phyloP scores from a whole-genome alignment of 495 filamentous ascomycete genomes.

The Recurvomyces mirabilis region DNA sequence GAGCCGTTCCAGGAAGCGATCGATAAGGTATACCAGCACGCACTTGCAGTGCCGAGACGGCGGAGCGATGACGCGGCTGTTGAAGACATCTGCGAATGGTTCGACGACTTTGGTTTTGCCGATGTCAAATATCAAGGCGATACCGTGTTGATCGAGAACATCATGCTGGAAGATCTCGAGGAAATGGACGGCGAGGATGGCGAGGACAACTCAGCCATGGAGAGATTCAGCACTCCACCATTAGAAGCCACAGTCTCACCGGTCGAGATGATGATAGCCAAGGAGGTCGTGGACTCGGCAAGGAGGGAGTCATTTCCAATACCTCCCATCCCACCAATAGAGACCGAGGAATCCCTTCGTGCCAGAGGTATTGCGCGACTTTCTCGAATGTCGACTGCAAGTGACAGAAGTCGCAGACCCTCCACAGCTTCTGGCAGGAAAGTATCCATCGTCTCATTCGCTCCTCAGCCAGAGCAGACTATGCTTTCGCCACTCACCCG shows the following conservation, averaged over 20 bases:
- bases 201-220: no score
- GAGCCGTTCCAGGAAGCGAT: conserved; percentile 22
- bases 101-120: conserved; percentile 19
- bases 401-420: background rate
- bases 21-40: conserved; percentile 17
- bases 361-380: conserved; percentile 14
- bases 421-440: background rate
- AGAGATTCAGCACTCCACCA: conserved; percentile 17
- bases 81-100: conserved; percentile 22
- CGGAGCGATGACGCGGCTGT: conserved; percentile 16
- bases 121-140: conserved; percentile 12
- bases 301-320: background rate
- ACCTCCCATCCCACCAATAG: conserved; percentile 1
- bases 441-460: background rate
- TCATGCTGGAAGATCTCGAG: conserved; percentile 1
- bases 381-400: background rate
- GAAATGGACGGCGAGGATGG: background rate
- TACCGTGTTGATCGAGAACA: conserved; percentile 1
- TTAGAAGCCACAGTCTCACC: conserved; percentile 5
- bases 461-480: conserved; percentile 1
- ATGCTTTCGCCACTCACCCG: background rate
- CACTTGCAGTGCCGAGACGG: conserved; percentile 8
- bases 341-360: conserved; percentile 11
- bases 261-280: conserved; percentile 10
- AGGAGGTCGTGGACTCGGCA: conserved; percentile 8